These are phyloP conservation scores for Plasmodium inui DNA, from an alignment of 169 alveolate genomes.

Conservation along the genomic window DNA sequence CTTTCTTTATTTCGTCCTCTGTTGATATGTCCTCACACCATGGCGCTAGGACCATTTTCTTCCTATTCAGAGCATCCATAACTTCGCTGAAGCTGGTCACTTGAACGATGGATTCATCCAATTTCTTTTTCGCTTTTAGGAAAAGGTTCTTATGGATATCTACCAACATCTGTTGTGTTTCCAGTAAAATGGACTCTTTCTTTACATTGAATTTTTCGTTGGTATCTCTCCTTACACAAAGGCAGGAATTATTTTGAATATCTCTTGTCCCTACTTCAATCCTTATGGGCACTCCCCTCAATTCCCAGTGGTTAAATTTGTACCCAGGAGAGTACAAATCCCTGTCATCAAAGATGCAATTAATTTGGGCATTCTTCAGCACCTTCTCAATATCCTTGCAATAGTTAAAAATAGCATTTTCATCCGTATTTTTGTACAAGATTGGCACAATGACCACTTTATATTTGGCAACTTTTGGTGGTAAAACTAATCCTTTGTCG, in stretches of 20 bases:
- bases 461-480: constrained; percentile 97
- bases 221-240: constrained; percentile 92
- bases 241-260: constrained; percentile 90
- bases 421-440: constrained; percentile 84
- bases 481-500: constrained; percentile 97
- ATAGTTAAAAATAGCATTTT: constrained; percentile 34
- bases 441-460: constrained; percentile 98
- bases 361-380: constrained; percentile 82
- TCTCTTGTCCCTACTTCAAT: constrained; percentile 98
- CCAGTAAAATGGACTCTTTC: constrained; percentile 74
- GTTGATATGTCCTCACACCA: constrained; percentile 91
- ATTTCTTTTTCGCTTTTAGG: constrained; percentile 79
- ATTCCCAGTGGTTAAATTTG: constrained; percentile 99
- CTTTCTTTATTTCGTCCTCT: constrained; percentile 85
- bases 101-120: constrained; percentile 78
- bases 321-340: constrained; percentile 99
- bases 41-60: constrained; percentile 90
- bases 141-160: constrained; percentile 82
- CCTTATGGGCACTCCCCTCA: constrained; percentile 99
- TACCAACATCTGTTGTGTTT: constrained; percentile 79
- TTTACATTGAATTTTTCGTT: constrained; percentile 88
- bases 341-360: constrained; percentile 90
- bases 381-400: constrained; percentile 81
- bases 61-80: constrained; percentile 89
- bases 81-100: constrained; percentile 83